Evolutionary conservation across 345 rosid species (phyloP), one percentile per base, ranked within the genome.

Genomic region (Salix dunnii): DNA sequence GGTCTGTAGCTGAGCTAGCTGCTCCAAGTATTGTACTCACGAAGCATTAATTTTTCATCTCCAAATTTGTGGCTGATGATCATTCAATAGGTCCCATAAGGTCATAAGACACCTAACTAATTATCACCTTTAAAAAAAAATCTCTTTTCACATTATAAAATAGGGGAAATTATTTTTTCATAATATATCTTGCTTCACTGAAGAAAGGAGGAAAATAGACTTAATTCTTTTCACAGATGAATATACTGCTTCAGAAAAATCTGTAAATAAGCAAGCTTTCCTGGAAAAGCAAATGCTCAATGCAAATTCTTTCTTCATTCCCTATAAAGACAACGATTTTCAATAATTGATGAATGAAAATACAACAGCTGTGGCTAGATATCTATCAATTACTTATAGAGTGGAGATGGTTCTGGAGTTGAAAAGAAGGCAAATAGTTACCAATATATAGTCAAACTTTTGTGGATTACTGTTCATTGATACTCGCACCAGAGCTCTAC

Each of bases 361-460:
- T 8, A 62, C 12, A 21, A 7, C 66, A 62, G 28, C 66, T 6
- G 28, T 7, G 1, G 30, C 21, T 38, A 20, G 28, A 69, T 30
- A 9, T 43, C 43, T 61, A 63, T 16, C 60, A 73, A 49, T 48
- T 51, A 60, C 55, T 66, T 67, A 20, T n/a, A 17, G 23, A 58
- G 27, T 25, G 67, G 33, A 74, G 38, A 69, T n/a, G 27, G 76
- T 77, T 55, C 31, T 51, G 48, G 36, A 17, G 23, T 71, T 68
- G 53, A 69, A 49, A 58, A 51, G 23, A 60, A 65, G 35, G 30
- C 46, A 66, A 76, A 76, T 48, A 77, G 68, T 67, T 89, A 94
- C 98, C 91, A 94, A 82, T 38, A 90, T 40, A 82, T 91, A 91
- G 82, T 91, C 97, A 63, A 95, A 88, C 87, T 92, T 92, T 77